Evolutionary conservation across 164 flowering plant species (phyloP).

Genomic region (Sedum album): DNA sequence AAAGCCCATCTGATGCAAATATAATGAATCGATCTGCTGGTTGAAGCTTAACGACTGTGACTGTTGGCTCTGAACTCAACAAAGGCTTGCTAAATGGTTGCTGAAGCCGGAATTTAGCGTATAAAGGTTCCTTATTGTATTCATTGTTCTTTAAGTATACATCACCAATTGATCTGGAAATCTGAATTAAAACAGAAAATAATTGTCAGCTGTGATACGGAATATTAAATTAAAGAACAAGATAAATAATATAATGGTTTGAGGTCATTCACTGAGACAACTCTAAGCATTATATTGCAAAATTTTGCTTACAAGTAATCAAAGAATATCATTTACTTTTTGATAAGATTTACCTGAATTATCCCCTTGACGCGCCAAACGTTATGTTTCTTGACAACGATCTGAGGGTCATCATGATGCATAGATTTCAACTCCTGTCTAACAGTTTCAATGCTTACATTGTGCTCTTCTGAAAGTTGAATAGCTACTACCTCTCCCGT

Average conservation of each 20-base stretch:
- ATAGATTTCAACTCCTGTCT: not conserved
- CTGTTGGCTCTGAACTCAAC: constrained; percentile 4
- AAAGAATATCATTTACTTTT: not conserved
- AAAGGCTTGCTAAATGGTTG: not conserved
- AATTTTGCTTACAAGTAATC: not conserved
- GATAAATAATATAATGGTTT: too few relatives aligned
- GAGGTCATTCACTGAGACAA: too few relatives aligned
- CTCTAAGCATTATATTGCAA: not conserved
- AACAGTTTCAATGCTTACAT: not conserved
- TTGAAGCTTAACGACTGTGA: not conserved
- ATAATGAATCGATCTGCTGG: constrained; percentile 2
- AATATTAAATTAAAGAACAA: too few relatives aligned
- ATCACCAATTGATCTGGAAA: constrained; percentile 2
- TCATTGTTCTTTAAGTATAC: not conserved
- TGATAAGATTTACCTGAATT: not conserved
- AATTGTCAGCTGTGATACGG: not conserved
- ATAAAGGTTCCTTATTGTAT: not conserved
- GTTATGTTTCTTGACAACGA: not conserved
- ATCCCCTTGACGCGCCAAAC: constrained; percentile 8
- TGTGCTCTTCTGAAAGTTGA: constrained; percentile 6
- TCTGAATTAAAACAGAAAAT: not conserved
- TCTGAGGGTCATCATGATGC: constrained; percentile 5
- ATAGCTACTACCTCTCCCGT: not conserved
- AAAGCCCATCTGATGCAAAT: constrained; percentile 5
- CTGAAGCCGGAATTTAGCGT: not conserved